phyloP scores from a whole-genome alignment of 202 grass and related monocot genomes.

The Carex arenaria region DNA sequence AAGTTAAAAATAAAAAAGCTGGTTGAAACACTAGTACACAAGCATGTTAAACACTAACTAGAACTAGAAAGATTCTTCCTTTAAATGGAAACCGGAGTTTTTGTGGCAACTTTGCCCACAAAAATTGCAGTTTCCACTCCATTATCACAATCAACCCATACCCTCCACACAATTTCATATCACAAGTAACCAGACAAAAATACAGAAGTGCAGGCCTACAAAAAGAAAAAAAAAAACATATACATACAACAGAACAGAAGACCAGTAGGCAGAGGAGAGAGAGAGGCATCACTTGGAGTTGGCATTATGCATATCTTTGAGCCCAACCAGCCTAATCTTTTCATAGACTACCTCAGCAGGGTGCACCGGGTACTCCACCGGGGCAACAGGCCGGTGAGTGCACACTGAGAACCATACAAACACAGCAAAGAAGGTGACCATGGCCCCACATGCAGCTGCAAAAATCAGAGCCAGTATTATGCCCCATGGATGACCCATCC shows the following conservation, averaged over 20 bases:
- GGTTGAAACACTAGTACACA: background rate
- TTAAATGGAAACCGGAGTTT: slow-evolving; percentile 53
- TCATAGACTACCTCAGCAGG: slow-evolving; percentile 46
- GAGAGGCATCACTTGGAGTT: slow-evolving; percentile 20
- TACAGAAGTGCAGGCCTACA: background rate
- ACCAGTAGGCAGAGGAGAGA: background rate
- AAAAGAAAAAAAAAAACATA: background rate
- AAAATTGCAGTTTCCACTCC: slow-evolving; percentile 69
- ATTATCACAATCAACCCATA: background rate
- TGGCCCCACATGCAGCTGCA: slow-evolving; percentile 58
- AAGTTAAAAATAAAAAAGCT: background rate
- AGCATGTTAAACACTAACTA: background rate
- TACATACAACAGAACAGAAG: background rate
- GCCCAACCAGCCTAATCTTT: slow-evolving; percentile 63
- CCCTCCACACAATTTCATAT: background rate
- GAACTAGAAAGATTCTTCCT: slow-evolving; percentile 8
- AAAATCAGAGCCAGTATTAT: slow-evolving; percentile 45
- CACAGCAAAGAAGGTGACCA: slow-evolving; percentile 54
- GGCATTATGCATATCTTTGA: slow-evolving; percentile 23
- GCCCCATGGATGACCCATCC: slow-evolving; percentile 29
- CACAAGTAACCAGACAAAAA: background rate
- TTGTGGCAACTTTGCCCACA: slow-evolving; percentile 37
- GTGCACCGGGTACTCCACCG: slow-evolving; percentile 62
- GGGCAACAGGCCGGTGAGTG: slow-evolving; percentile 46
- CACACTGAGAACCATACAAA: slow-evolving; percentile 51